Evolutionary conservation across 805 yeast genomes (phyloP).

Genomic region (Candida maesae): DNA sequence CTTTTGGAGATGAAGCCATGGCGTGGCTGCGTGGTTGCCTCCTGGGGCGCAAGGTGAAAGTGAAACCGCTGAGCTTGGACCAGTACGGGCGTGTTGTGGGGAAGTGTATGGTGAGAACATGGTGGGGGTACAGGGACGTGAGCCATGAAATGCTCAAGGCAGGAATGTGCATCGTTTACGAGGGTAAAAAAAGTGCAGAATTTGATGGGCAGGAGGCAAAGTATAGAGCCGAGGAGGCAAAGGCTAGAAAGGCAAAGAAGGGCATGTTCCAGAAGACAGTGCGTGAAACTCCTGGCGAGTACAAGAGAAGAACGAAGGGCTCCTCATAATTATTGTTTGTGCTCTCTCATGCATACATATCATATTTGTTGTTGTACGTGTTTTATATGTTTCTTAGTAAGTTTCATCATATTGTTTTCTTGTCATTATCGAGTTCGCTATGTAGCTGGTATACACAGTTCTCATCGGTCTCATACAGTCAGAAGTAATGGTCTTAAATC

Average conservation of each 20-base stretch:
- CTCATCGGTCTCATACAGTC: too few relatives aligned
- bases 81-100: slow-evolving; percentile 90
- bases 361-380: too few relatives aligned
- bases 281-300: slow-evolving; percentile 74
- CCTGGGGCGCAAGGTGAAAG: slow-evolving; percentile 61
- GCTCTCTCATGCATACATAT: too few relatives aligned
- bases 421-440: too few relatives aligned
- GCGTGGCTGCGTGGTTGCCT: slow-evolving; percentile 67
- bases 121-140: slow-evolving; percentile 72
- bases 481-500: too few relatives aligned
- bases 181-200: slow-evolving; percentile 75
- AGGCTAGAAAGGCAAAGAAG: slow-evolving; percentile 49
- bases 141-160: slow-evolving; percentile 80
- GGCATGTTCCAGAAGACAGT: slow-evolving; percentile 69
- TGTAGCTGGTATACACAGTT: too few relatives aligned
- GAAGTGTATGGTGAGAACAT: slow-evolving; percentile 48
- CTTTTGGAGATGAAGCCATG: slow-evolving; percentile 79
- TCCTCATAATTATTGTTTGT: background rate
- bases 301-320: slow-evolving; percentile 43
- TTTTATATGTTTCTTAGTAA: background rate
- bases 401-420: background rate
- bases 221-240: slow-evolving; percentile 56
- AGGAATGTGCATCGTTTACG: slow-evolving; percentile 88
- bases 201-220: slow-evolving; percentile 71
- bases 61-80: slow-evolving; percentile 78